A percentile compares a stretch with the other conserved stretches of the same genome.
Conservation (phyloP, 2,329 filamentous ascomycete species). For the Aspergillus japonicus region DNA sequence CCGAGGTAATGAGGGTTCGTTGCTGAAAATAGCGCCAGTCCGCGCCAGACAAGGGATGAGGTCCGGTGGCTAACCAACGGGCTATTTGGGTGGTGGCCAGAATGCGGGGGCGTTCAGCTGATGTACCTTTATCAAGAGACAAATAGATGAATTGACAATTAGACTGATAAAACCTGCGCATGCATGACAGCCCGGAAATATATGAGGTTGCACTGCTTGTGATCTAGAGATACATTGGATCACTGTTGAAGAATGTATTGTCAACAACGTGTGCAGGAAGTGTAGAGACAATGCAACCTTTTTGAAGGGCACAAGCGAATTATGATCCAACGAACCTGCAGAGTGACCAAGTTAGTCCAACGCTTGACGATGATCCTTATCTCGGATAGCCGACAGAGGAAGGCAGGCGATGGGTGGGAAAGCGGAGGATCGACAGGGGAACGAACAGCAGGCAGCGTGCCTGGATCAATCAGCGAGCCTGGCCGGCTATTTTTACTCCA, state of each 20-base stretch:
- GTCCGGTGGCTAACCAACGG: not conserved
- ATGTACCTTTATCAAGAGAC: not conserved
- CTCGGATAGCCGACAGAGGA: not conserved
- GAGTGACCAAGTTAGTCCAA: not conserved
- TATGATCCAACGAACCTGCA: not conserved
- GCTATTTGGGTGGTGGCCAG: not conserved
- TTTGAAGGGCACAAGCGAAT: not conserved
- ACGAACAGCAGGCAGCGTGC: not conserved
- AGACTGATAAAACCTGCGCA: not conserved
- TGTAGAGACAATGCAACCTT: not conserved
- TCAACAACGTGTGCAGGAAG: not conserved
- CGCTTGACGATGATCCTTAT: not conserved
- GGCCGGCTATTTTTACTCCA: not conserved
- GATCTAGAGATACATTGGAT: not conserved
- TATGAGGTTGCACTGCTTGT: not conserved
- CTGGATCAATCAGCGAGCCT: not conserved
- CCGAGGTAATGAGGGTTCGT: not conserved
- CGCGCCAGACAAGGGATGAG: not conserved
- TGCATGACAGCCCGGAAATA: not conserved
- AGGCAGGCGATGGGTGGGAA: too few relatives aligned
- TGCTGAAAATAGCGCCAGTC: not conserved
- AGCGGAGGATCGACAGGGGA: not conserved
- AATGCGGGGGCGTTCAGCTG: not conserved
- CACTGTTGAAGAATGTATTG: not conserved
- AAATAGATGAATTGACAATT: not conserved